Evolutionary conservation across 2,329 filamentous ascomycete species (phyloP), one percentile per base, ranked within the genome.

Genomic region (Colletotrichum camelliae): DNA sequence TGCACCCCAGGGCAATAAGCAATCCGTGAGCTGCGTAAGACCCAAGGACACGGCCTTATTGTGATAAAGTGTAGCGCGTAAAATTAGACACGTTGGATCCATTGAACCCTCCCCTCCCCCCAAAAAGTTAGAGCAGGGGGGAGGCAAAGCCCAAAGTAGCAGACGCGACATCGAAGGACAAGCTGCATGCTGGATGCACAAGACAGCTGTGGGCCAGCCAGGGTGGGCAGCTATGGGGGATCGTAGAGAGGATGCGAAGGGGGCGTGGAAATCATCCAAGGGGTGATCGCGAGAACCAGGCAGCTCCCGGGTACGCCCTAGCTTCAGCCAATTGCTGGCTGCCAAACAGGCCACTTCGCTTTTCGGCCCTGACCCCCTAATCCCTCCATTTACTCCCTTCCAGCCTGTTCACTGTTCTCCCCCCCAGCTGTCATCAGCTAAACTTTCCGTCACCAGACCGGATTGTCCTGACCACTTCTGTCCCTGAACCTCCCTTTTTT

Each of bases 341-440:
- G 73, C 73, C 73, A 73, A 70, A 70, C 61, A 84, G 83, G 83
- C 83, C 83, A 84, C 82, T 84, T 82, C 84, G 84, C 83, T 84
- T 48, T 83, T 80, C 71, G 70, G 74, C 58, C 70, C 67, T 75
- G 71, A 43, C 67, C 75, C 75, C 76, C 74, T 72, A 72, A 73
- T 75, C 55, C 73, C 37, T 37, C 43, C 43, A 48, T 48, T 48
- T 77, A 64, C 73, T 78, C 70, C 67, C 71, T 77, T 72, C 73
- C 73, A 75, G 70, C 64, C 73, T 73, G 73, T 70, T 73, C 43
- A 48, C 18, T 48, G 43, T 48, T 48, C 43, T 48, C 5, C 43
- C 43, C 35, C 69, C 73, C 70, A 69, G 74, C 74, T 68, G 74
- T 76, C 70, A 76, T 76, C 74, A 76, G 74, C 70, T 76, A 68